Evolutionary conservation across 306 rosid genomes (phyloP).

Genomic region (Cicer chorassanicum): DNA sequence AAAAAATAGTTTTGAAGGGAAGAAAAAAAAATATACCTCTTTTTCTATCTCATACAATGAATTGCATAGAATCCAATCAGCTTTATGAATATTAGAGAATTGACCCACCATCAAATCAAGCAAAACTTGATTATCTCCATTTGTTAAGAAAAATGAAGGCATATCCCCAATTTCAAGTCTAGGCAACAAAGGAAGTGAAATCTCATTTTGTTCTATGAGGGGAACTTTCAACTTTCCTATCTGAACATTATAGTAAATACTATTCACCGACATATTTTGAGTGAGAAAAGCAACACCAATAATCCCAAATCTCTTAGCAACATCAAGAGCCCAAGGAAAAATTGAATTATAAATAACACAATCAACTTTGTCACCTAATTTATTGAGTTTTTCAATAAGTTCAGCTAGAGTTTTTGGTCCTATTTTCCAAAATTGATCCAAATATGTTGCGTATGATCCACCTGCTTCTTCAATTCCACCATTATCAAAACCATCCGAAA

Average conservation of each 20-base stretch:
- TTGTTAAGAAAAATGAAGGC: constrained; percentile 32
- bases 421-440: constrained; percentile 29
- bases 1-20: background rate
- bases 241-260: constrained; percentile 43
- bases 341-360: constrained; percentile 53
- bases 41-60: constrained; percentile 37
- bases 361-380: constrained; percentile 24
- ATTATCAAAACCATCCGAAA: constrained; percentile 56
- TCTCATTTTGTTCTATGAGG: background rate
- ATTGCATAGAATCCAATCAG: constrained; percentile 43
- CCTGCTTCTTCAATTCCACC: background rate
- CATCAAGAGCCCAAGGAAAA: constrained; percentile 55
- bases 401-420: constrained; percentile 43
- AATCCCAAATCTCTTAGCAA: constrained; percentile 49
- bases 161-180: constrained; percentile 20
- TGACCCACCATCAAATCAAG: constrained; percentile 16
- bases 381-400: constrained; percentile 38
- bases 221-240: constrained; percentile 42
- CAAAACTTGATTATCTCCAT: background rate
- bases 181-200: constrained; percentile 40
- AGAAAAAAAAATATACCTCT: background rate
- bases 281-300: constrained; percentile 41
- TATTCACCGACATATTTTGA: constrained; percentile 41
- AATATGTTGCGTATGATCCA: background rate
- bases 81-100: constrained; percentile 18